Evolutionary conservation across 2,329 filamentous ascomycete species (phyloP), one percentile per base, ranked within the genome.

Genomic region (Colletotrichum sp.): DNA sequence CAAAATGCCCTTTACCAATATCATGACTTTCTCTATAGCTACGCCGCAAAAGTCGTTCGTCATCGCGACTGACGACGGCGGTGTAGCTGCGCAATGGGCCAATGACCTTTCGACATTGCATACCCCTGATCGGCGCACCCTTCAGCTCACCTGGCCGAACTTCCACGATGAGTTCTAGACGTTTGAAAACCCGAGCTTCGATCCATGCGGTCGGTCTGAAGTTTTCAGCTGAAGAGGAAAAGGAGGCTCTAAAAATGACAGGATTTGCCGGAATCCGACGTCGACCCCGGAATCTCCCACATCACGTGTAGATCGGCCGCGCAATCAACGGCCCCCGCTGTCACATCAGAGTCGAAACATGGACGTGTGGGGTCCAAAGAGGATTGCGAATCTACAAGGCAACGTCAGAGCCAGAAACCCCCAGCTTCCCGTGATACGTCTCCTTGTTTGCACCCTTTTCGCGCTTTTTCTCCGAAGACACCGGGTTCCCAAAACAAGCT

Each of bases 291-390:
- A 57, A 32, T 32, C 68, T 70, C 68, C 68, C 68, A 63, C 68
- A 70, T 70, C 68, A 70, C 68, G 68, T 63, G 68, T 49, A 70
- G 68, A 62, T 70, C 57, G 68, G 68, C 68, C 68, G 68, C 68
- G 68, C 57, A 70, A 70, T 63, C 55, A 30, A 61, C 25, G 64
- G 44, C 22, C 55, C 55, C 57, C 27, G 22, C 25, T 63, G 68
- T 70, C 55, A 63, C 68, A 70, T 19, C 34, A 49, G 25, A 44
- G 68, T 63, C 57, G 57, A 70, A 63, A 70, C 55, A 62, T 19
- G 34, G 27, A 63, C n/a, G 25, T 70, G 68, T 52, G 68, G 68
- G 57, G 68, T 61, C 68, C 57, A 70, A 29, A 52, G 68, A 70
- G 55, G 34, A 70, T 70, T 52, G 34, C 68, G 68, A 70, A 63